Evolutionary conservation across 208 protist genomes (phyloP), one percentile per base, ranked within the genome.

Genomic region (Trypanosoma theileri): DNA sequence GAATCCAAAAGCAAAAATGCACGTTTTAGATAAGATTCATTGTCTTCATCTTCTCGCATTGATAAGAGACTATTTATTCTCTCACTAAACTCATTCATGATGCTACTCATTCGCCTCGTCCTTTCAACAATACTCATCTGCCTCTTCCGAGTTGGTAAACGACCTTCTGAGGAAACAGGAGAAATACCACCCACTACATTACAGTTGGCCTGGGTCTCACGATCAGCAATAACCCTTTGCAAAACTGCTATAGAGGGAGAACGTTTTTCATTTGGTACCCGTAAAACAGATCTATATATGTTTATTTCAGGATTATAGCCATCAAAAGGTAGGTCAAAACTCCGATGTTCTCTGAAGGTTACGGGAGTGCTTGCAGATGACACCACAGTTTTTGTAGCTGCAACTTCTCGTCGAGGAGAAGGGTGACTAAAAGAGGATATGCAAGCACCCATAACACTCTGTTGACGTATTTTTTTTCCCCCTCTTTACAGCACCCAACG

Each of bases 1-100:
- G 60, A 58, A 31, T 85, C 69, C 21, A 81, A 44, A 50, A 66
- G 31, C 16, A n/a, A 28, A 46, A 79, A 79, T 9, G 68, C 42
- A 58, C 65, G 67, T 44, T 40, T 54, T 11, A 80, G 55, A 45
- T 72, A 80, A 14, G 48, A 48, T 26, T 74, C 65, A 28, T 50
- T 71, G 55, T 66, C 40, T 28, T 73, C 69, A 31, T 58, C 50
- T 16, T 69, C 69, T 16, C 46, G 6, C 11, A 41, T 51, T 4
- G 66, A 70, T 35, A 73, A 44, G 48, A 77, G 41, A 59, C 28
- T 54, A 28, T 71, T 54, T 41, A 80, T 59, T 26, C 71, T 52
- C 57, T 48, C 16, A 35, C n/a, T 51, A 48, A 84, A 54, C n/a
- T 82, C 68, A 52, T 76, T 82, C 62, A 84, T 53, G n/a, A 67